Percentiles rank a stretch among this genome's conserved stretches.
These are phyloP conservation scores for Suillus cothurnatus DNA, from an alignment of 768 basidiomycete species.

Conservation along the genomic window DNA sequence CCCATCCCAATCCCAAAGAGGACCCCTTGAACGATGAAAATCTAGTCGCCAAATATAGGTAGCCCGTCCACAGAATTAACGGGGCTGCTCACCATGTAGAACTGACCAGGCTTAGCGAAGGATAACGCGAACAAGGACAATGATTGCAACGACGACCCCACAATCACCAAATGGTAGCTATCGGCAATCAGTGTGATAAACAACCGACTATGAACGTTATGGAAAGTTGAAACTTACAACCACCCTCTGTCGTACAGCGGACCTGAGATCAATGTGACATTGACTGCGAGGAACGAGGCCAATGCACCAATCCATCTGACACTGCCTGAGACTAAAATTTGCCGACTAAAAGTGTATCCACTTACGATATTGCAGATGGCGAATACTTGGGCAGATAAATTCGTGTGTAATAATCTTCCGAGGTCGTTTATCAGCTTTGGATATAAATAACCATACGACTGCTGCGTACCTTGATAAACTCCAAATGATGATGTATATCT, in stretches of 20 bases:
- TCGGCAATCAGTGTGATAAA: background rate
- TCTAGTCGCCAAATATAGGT: no score
- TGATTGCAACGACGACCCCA: slow-evolving; percentile 17
- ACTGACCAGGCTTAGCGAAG: slow-evolving; percentile 37
- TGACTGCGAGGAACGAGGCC: slow-evolving; percentile 32
- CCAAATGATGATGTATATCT: slow-evolving; percentile 33
- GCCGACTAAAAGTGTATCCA: slow-evolving; percentile 17
- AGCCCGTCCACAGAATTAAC: background rate
- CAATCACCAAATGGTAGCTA: slow-evolving; percentile 16
- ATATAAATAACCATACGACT: no score
- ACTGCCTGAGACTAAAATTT: slow-evolving; percentile 21
- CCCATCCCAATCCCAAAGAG: no score
- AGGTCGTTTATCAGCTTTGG: slow-evolving; percentile 11
- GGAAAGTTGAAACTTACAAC: slow-evolving; percentile 17
- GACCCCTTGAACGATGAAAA: no score
- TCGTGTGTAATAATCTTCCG: slow-evolving; percentile 34
- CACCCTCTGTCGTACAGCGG: slow-evolving; percentile 37
- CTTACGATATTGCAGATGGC: slow-evolving; percentile 32
- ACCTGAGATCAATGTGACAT: no score
- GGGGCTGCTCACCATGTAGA: slow-evolving; percentile 35
- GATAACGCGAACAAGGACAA: slow-evolving; percentile 41
- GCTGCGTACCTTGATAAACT: slow-evolving; percentile 38
- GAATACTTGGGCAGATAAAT: slow-evolving; percentile 29
- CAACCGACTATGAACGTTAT: no score
- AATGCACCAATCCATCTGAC: slow-evolving; percentile 37